A percentile compares a stretch with the other conserved stretches of the same genome.
These are phyloP conservation scores for Panellus pusillus DNA, from an alignment of 768 basidiomycete species.

Conservation along the genomic window DNA sequence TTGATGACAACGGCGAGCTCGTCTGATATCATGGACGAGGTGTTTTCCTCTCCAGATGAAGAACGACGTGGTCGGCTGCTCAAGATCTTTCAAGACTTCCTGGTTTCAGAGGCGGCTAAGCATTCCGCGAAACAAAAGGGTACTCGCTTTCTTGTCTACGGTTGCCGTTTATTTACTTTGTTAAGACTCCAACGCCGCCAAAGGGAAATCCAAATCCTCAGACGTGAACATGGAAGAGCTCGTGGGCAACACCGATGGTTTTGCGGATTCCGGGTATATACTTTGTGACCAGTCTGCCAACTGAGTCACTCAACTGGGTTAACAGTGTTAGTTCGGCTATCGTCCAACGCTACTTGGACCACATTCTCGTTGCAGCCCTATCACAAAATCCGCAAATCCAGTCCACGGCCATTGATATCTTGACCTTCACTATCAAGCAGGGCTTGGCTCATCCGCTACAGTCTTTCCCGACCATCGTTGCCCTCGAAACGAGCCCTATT, in stretches of 20 bases:
- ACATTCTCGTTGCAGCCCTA: slow-evolving; percentile 79
- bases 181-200: slow-evolving; percentile 36
- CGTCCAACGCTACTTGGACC: slow-evolving; percentile 86
- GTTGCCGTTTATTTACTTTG: background rate
- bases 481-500: slow-evolving; percentile 84
- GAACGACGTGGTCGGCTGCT: slow-evolving; percentile 74
- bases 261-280: slow-evolving; percentile 93
- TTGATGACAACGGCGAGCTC: slow-evolving; percentile 84
- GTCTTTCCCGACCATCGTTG: slow-evolving; percentile 91
- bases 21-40: slow-evolving; percentile 83
- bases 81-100: slow-evolving; percentile 89
- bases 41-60: slow-evolving; percentile 74
- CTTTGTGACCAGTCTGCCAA: background rate
- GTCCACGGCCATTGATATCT: slow-evolving; percentile 81
- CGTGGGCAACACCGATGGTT: slow-evolving; percentile 92
- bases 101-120: slow-evolving; percentile 80
- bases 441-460: slow-evolving; percentile 94
- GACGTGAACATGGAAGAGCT: slow-evolving; percentile 90
- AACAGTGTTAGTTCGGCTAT: slow-evolving; percentile 89
- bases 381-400: slow-evolving; percentile 73
- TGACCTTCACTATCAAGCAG: slow-evolving; percentile 92
- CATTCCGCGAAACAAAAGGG: slow-evolving; percentile 73
- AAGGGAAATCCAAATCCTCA: slow-evolving; percentile 41
- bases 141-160: slow-evolving; percentile 20
- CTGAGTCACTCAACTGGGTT: background rate